Base-by-base conservation (phyloP, 352 stramenopile genomes). In the Phytophthora pistaciae region DNA sequence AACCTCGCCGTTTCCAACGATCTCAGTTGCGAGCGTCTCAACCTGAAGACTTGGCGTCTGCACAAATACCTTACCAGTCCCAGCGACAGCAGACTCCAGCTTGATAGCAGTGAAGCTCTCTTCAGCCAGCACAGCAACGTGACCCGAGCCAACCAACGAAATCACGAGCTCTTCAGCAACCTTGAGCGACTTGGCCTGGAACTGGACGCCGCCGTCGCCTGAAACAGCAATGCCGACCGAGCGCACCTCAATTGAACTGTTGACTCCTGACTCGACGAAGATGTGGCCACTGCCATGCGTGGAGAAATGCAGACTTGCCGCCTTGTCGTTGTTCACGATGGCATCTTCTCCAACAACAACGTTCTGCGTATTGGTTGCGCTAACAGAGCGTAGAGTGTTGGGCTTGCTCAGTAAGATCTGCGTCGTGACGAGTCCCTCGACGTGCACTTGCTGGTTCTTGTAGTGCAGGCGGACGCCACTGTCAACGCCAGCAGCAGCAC, bases 371-470 rank as follows among this genome's bases (percentile, higher is more conserved):
- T 60, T 68, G 20, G 64, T 55, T 1, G 52, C 21, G 52, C 53
- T 68, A 18, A 70, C 36, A 27, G 60, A 46, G n/a, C 52, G 40
- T 13, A 87, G 58, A n/a, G 54, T 6, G 40, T 76, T 67, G 5
- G 66, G 61, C 21, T 68, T 70, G 6, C 60, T 57, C 5, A 87
- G 48, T 14, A 72, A 42, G 10, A 87, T 66, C 36, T 75, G 62
- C 23, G 75, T 87, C n/a, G 77, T 64, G 49, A 87, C 54, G 21
- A 76, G 73, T 1, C 79, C 75, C 14, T 70, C 60, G 14, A 67
- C 67, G 42, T 81, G 59, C 11, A 73, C 50, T 21, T 79, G 60
- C 40, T 81, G 56, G 73, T 87, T 83, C 74, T 78, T 81, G 66
- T 85, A 79, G 48, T 75, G 78, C 23, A 90, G 61, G 27, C 70